phyloP scores from a whole-genome alignment of 208 protist species.

The Strigomonas galati region DNA sequence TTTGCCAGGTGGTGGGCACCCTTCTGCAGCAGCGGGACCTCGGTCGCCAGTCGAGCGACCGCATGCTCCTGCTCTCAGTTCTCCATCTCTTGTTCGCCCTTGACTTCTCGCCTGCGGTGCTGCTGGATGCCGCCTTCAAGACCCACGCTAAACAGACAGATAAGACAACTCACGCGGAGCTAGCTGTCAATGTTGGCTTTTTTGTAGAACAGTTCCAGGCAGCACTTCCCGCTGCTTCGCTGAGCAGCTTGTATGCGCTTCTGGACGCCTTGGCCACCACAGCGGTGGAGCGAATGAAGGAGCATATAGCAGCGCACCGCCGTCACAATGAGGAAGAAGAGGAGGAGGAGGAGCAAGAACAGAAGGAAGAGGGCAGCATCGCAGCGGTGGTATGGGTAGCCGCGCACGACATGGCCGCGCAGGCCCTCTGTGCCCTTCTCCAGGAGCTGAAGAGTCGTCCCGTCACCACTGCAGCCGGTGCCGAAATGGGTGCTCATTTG shows the following conservation, averaged over 20 bases:
- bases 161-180: background rate
- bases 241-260: background rate
- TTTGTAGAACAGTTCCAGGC: background rate
- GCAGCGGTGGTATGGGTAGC: background rate
- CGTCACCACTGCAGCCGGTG: background rate
- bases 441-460: background rate
- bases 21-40: background rate
- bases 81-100: background rate
- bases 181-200: background rate
- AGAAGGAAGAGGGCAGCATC: background rate
- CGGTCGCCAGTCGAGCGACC: background rate
- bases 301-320: background rate
- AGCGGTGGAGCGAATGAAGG: background rate
- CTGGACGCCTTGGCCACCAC: background rate
- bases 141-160: background rate
- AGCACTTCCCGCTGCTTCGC: background rate
- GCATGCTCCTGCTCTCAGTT: background rate
- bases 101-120: background rate
- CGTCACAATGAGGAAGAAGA: background rate
- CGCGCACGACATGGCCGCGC: background rate
- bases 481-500: background rate
- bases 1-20: slow-evolving; percentile 7
- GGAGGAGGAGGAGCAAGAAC: slow-evolving; percentile 5
- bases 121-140: background rate
- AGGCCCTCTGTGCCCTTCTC: slow-evolving; percentile 1